A percentile compares a stretch with the other conserved stretches of the same genome.
phyloP scores from a whole-genome alignment of 1,139 yeast species.

The Pichia sp. region DNA sequence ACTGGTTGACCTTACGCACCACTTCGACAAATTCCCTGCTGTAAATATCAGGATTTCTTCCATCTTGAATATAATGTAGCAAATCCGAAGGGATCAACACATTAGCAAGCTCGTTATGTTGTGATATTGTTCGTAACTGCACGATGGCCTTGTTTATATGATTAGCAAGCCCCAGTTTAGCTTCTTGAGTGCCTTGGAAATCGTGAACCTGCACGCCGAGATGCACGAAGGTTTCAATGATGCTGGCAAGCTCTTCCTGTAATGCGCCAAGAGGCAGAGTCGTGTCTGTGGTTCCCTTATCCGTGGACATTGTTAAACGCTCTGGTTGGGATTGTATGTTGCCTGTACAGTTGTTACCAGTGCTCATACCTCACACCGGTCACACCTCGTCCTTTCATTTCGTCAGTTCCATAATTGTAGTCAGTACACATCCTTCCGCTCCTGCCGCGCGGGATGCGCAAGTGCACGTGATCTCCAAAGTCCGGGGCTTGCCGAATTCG shows the following conservation, averaged over 20 bases:
- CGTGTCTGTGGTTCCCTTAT: no score
- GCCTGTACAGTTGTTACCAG: no score
- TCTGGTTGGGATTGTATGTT: no score
- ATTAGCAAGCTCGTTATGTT: slow-evolving; percentile 20
- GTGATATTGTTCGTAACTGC: slow-evolving; percentile 6
- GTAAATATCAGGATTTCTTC: slow-evolving; percentile 94
- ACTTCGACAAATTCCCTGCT: slow-evolving; percentile 95
- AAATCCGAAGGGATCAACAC: slow-evolving; percentile 70
- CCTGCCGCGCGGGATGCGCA: no score
- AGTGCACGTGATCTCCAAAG: no score
- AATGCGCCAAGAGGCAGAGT: no score
- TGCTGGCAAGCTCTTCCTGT: slow-evolving; percentile 53
- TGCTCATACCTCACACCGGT: no score
- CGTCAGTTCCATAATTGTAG: no score
- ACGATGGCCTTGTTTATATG: slow-evolving; percentile 24
- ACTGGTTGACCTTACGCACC: slow-evolving; percentile 80
- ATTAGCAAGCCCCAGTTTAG: slow-evolving; percentile 45
- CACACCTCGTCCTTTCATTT: no score
- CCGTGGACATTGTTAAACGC: no score
- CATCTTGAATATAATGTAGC: slow-evolving; percentile 82
- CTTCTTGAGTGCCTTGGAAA: slow-evolving; percentile 74
- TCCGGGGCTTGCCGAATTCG: no score
- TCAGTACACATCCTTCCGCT: no score
- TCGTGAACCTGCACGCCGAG: slow-evolving; percentile 90
- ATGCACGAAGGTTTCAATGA: slow-evolving; percentile 78